phyloP scores from a whole-genome alignment of 2,329 filamentous ascomycete species.

The Claviceps purpurea region DNA sequence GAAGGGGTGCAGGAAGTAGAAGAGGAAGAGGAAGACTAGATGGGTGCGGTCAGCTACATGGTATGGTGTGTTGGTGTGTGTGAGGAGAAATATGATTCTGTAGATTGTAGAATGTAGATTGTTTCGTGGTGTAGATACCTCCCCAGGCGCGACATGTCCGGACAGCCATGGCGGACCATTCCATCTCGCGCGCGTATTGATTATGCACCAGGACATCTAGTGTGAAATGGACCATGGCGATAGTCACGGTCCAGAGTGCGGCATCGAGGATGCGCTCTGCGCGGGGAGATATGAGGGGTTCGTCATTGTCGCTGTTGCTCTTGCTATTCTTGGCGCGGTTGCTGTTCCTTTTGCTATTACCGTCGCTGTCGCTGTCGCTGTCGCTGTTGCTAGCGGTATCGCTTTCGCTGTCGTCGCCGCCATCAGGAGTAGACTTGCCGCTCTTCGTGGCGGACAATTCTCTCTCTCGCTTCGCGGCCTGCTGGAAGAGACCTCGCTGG shows the following conservation, averaged over 20 bases:
- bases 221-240: constrained; percentile 63
- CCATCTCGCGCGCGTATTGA: constrained; percentile 58
- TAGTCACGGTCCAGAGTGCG: constrained; percentile 43
- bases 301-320: too few relatives aligned
- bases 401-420: constrained; percentile 7
- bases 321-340: too few relatives aligned
- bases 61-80: too few relatives aligned
- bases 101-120: too few relatives aligned
- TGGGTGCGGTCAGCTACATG: neutral
- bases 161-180: constrained; percentile 40
- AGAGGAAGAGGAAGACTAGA: constrained; percentile 41
- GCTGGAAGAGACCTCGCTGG: constrained; percentile 43
- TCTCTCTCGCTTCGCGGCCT: constrained; percentile 27
- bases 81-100: too few relatives aligned
- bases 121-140: constrained; percentile 22
- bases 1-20: constrained; percentile 45
- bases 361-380: neutral
- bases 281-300: constrained; percentile 23
- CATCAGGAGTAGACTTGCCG: constrained; percentile 5
- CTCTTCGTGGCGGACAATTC: constrained; percentile 14
- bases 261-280: constrained; percentile 42
- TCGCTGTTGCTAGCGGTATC: neutral
- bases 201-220: constrained; percentile 67
- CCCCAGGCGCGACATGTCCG: constrained; percentile 40
- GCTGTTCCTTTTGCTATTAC: too few relatives aligned